These are phyloP conservation scores for Saccharomycopsis sp. DNA, from an alignment of 805 yeast genomes.

Conservation along the genomic window DNA sequence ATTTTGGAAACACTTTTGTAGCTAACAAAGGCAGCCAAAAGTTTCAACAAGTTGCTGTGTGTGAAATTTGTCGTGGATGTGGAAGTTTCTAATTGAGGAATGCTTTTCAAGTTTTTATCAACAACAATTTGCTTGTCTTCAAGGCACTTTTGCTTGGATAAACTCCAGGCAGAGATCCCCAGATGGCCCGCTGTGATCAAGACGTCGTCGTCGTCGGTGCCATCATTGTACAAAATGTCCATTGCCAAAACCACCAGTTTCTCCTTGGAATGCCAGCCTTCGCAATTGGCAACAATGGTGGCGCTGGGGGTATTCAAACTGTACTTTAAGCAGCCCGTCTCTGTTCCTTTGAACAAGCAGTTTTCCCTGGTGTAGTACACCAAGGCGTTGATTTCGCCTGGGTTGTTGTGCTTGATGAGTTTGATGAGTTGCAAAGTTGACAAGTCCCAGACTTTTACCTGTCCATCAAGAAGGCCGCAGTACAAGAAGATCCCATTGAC, in stretches of 20 bases:
- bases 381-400: slow-evolving; percentile 51
- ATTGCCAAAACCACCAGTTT: slow-evolving; percentile 13
- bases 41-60: slow-evolving; percentile 37
- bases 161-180: slow-evolving; percentile 19
- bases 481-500: slow-evolving; percentile 60
- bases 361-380: slow-evolving; percentile 38
- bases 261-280: slow-evolving; percentile 56
- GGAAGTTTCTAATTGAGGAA: no score
- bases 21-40: slow-evolving; percentile 52
- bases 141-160: slow-evolving; percentile 6
- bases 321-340: slow-evolving; percentile 14
- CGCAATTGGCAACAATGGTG: slow-evolving; percentile 52
- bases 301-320: slow-evolving; percentile 13
- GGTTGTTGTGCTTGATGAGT: slow-evolving; percentile 33
- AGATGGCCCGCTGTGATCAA: slow-evolving; percentile 18
- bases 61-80: no score
- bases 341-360: slow-evolving; percentile 51
- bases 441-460: slow-evolving; percentile 78
- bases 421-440: slow-evolving; percentile 64
- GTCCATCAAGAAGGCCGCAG: slow-evolving; percentile 72
- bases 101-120: no score
- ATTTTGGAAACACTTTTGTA: slow-evolving; percentile 72
- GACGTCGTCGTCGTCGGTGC: slow-evolving; percentile 10
- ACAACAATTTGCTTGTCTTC: no score
- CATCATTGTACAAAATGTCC: slow-evolving; percentile 21